phyloP scores from a whole-genome alignment of 1,284 basidiomycete genomes.

The Athelia psychrophila region DNA sequence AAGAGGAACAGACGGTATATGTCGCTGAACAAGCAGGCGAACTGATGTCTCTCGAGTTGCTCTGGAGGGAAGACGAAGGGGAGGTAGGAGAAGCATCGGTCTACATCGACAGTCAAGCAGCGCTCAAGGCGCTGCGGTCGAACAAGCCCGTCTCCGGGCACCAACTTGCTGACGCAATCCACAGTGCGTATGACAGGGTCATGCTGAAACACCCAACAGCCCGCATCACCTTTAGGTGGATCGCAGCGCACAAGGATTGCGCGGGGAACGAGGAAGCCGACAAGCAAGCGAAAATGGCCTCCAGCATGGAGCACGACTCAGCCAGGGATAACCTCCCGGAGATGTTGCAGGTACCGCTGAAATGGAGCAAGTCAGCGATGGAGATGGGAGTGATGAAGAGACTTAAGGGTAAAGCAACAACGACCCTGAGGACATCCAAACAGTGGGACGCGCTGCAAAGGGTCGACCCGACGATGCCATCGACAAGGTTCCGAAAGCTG shows the following conservation, averaged over 20 bases:
- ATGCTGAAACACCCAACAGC: not conserved
- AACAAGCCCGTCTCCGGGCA: not conserved
- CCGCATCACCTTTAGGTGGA: not conserved
- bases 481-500: conserved; percentile 6
- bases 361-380: conserved; percentile 3
- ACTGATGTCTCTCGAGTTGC: conserved; percentile 7
- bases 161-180: not conserved
- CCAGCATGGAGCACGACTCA: conserved; percentile 2
- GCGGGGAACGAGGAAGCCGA: conserved; percentile 18
- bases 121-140: not conserved
- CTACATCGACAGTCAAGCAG: not conserved
- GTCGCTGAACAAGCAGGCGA: conserved; percentile 15
- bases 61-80: not conserved
- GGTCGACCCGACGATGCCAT: not conserved
- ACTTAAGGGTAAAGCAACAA: not conserved
- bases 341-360: conserved; percentile 1
- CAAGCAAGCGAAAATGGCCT: conserved; percentile 14
- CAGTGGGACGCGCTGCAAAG: not conserved
- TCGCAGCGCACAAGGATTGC: conserved; percentile 14
- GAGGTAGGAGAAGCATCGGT: not conserved
- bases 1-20: conserved; percentile 14
- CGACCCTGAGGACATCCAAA: not conserved
- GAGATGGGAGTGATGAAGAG: not conserved
- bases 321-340: conserved; percentile 9
- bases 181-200: not conserved